phyloP scores from a whole-genome alignment of 2,329 filamentous ascomycete species.

The Mariannaea sp. region DNA sequence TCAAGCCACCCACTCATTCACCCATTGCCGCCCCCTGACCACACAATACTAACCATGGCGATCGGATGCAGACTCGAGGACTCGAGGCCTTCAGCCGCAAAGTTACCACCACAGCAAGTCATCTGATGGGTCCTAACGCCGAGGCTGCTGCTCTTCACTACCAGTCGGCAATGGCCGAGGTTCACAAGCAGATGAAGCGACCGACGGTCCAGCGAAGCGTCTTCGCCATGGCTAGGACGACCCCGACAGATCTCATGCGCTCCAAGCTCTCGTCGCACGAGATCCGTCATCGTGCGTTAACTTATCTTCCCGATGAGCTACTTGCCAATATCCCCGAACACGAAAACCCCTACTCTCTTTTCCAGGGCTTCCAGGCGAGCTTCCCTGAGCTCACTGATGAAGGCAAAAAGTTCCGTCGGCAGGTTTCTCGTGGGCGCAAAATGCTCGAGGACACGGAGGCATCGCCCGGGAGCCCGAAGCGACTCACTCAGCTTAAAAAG shows the following conservation, averaged over 20 bases:
- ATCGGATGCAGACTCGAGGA: conserved; percentile 70
- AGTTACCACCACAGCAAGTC: conserved; percentile 89
- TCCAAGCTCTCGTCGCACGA: conserved; percentile 88
- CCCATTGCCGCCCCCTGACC: conserved; percentile 25
- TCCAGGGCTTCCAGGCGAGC: conserved; percentile 94
- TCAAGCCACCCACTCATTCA: background rate
- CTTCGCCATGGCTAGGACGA: conserved; percentile 88
- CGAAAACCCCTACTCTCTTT: conserved; percentile 86
- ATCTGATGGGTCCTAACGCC: conserved; percentile 75
- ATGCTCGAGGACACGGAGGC: conserved; percentile 69
- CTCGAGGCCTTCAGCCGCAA: conserved; percentile 93
- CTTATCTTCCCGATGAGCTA: conserved; percentile 88
- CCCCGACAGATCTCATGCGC: conserved; percentile 91
- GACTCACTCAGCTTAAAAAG: conserved; percentile 74
- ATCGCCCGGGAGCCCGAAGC: conserved; percentile 62
- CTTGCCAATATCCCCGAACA: conserved; percentile 86
- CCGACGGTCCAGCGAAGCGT: conserved; percentile 86
- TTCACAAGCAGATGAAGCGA: conserved; percentile 85
- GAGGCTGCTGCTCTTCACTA: conserved; percentile 68
- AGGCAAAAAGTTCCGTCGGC: conserved; percentile 71
- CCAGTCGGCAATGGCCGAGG: conserved; percentile 82
- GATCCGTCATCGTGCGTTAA: conserved; percentile 90
- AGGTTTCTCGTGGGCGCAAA: conserved; percentile 75
- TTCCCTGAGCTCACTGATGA: conserved; percentile 74
- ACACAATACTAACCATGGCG: conserved; percentile 28